Evolutionary conservation across 768 basidiomycete genomes (phyloP).

Genomic region (Arthromyces matolae): DNA sequence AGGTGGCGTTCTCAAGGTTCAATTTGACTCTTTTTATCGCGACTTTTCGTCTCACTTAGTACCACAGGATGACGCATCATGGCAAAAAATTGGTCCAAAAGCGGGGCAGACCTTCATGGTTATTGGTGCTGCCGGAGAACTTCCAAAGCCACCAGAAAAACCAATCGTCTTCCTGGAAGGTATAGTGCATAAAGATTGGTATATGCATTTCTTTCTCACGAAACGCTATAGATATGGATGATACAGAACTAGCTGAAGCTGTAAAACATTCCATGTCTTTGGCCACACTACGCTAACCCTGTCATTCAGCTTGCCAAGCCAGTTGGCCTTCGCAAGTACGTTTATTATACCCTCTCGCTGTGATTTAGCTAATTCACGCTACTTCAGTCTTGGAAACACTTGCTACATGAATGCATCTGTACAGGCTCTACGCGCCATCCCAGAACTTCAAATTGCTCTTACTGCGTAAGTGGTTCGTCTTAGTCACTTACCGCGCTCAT

Average conservation of each 20-base stretch:
- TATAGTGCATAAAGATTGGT: constrained; percentile 23
- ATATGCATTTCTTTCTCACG: neutral
- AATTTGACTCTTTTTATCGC: constrained; percentile 14
- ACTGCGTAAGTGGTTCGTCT: constrained; percentile 38
- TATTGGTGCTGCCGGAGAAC: constrained; percentile 88
- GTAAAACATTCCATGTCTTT: constrained; percentile 38
- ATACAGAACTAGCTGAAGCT: constrained; percentile 72
- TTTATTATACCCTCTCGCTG: neutral
- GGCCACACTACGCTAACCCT: constrained; percentile 4
- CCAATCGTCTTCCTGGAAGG: constrained; percentile 85
- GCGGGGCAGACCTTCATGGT: constrained; percentile 88
- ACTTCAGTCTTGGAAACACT: constrained; percentile 76
- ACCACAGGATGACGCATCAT: constrained; percentile 77
- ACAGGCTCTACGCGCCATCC: constrained; percentile 90
- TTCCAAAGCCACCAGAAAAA: constrained; percentile 82
- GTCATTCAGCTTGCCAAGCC: constrained; percentile 64
- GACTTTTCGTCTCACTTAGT: neutral
- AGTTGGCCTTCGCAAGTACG: constrained; percentile 76
- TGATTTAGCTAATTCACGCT: neutral
- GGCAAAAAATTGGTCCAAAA: constrained; percentile 83
- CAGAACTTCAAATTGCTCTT: constrained; percentile 79
- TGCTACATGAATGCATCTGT: constrained; percentile 98
- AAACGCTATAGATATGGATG: constrained; percentile 69
- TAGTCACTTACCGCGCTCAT: neutral
- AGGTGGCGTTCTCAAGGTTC: constrained; percentile 83